Percentiles rank a stretch among this genome's conserved stretches.
phyloP scores from a whole-genome alignment of 176 grass and related monocot genomes.

The Thinopyrum elongatum region DNA sequence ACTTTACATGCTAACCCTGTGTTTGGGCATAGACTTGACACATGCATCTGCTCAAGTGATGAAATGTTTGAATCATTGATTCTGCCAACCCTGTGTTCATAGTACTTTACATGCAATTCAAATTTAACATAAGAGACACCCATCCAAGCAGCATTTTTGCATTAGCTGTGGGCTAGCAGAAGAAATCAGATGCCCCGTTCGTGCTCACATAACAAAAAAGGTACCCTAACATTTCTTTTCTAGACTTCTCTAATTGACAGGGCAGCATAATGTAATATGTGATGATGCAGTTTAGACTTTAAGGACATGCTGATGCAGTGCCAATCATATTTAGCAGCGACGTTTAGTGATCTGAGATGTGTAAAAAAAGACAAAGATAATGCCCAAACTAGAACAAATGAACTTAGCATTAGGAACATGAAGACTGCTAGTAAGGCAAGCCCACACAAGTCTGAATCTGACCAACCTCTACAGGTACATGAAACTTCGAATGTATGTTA shows the following conservation, averaged over 20 bases:
- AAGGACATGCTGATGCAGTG: neutral
- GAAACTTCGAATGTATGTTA: conserved; percentile 57
- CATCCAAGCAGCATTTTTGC: neutral
- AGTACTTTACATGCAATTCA: neutral
- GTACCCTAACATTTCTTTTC: neutral
- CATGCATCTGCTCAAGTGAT: neutral
- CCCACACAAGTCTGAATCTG: neutral
- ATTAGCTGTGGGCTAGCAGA: conserved; percentile 2
- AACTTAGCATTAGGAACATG: neutral
- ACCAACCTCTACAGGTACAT: conserved; percentile 78
- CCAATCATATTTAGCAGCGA: neutral
- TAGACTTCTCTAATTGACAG: neutral
- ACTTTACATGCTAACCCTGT: no score
- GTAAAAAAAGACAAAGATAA: neutral
- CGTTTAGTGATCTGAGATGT: neutral
- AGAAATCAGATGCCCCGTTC: neutral
- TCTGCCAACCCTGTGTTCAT: neutral
- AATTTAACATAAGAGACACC: neutral
- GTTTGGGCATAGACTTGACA: no score
- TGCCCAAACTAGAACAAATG: neutral
- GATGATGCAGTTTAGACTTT: conserved; percentile 18
- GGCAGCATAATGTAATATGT: neutral
- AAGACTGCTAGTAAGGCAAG: neutral
- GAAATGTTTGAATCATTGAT: neutral
- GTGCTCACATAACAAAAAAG: neutral